These are phyloP conservation scores for Aspergillus tanneri DNA, from an alignment of 2,329 filamentous ascomycete genomes.

Conservation along the genomic window DNA sequence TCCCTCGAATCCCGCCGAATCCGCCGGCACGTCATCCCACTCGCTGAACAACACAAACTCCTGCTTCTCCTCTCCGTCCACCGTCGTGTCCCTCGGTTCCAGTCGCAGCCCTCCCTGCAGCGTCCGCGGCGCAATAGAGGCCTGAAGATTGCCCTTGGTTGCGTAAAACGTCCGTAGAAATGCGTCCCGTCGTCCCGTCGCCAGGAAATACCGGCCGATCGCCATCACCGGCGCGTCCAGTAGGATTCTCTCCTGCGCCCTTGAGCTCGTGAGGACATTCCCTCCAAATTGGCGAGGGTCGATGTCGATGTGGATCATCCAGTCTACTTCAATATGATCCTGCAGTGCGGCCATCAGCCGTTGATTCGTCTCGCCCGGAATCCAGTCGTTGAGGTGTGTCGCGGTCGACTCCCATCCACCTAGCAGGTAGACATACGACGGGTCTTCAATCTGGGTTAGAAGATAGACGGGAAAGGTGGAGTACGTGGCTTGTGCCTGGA, in stretches of 20 bases:
- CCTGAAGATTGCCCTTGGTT: constrained; percentile 27
- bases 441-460: constrained; percentile 48
- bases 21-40: constrained; percentile 36
- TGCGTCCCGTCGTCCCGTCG: constrained; percentile 14
- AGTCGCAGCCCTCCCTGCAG: constrained; percentile 43
- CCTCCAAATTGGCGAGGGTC: constrained; percentile 26
- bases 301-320: constrained; percentile 44
- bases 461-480: constrained; percentile 40
- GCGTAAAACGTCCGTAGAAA: constrained; percentile 31
- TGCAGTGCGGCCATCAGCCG: constrained; percentile 37
- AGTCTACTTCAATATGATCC: constrained; percentile 41
- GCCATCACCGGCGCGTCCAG: constrained; percentile 31
- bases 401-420: constrained; percentile 48
- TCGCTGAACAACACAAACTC: constrained; percentile 46
- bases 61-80: constrained; percentile 29
- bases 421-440: constrained; percentile 44
- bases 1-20: constrained; percentile 33
- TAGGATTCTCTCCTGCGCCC: constrained; percentile 20
- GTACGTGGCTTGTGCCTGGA: constrained; percentile 37
- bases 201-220: constrained; percentile 37
- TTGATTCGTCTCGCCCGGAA: constrained; percentile 46
- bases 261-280: background rate
- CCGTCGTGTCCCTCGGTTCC: constrained; percentile 26
- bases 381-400: constrained; percentile 45
- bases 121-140: constrained; percentile 27